These are phyloP conservation scores for Paraglomus occultum DNA, from an alignment of 192 early-diverging fungal genomes.

Conservation along the genomic window DNA sequence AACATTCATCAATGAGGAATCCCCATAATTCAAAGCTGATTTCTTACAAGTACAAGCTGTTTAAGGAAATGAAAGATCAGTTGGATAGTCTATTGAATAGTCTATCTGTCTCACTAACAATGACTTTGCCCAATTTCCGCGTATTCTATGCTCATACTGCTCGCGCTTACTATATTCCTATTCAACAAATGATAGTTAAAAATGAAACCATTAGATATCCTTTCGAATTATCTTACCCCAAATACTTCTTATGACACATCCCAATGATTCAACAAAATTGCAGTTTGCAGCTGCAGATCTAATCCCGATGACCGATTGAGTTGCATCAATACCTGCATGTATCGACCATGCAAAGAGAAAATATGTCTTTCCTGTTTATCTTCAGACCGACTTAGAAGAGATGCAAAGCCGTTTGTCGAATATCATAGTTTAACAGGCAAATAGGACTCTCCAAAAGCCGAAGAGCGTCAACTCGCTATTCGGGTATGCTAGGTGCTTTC, in stretches of 20 bases:
- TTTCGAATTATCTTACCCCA: no score
- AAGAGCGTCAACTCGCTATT: background rate
- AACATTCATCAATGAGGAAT: background rate
- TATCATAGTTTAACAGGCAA: background rate
- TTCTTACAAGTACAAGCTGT: background rate
- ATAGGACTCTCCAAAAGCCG: background rate
- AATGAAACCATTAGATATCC: no score
- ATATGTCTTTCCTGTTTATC: constrained; percentile 2
- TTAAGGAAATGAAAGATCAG: constrained; percentile 9
- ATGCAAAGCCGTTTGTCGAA: background rate
- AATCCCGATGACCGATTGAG: no score
- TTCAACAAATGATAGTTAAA: no score
- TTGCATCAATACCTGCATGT: background rate
- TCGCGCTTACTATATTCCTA: no score
- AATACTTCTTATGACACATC: no score
- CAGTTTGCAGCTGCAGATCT: no score
- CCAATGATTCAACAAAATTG: no score
- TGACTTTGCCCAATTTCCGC: no score
- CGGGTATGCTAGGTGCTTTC: background rate
- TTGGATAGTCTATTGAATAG: constrained; percentile 18
- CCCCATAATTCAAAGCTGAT: background rate
- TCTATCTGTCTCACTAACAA: no score
- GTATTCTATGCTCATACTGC: no score
- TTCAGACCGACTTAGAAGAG: background rate
- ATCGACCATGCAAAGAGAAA: background rate